A percentile compares a stretch with the other conserved stretches of the same genome.
Conservation (phyloP, 441 rosid species). For the Croton setiger region DNA sequence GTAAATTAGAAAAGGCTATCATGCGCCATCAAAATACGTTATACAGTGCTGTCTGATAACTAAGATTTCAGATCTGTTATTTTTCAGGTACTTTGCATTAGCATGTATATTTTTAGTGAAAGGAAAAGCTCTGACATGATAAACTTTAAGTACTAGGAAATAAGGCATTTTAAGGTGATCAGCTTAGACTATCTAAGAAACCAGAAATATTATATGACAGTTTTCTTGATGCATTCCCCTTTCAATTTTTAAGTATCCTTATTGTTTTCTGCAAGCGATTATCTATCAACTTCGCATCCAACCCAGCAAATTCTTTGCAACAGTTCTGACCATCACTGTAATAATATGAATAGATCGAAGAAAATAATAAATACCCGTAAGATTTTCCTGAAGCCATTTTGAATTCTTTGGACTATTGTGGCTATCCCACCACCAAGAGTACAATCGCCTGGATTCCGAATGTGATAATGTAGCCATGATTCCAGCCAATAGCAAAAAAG, state of each 20-base stretch:
- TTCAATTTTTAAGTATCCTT: too few species aligned
- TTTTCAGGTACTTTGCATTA: neutral
- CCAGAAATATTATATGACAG: neutral
- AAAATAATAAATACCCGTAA: slow-evolving; percentile 56
- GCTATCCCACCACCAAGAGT: slow-evolving; percentile 99
- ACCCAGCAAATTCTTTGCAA: neutral
- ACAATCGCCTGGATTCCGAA: slow-evolving; percentile 59
- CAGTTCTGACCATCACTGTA: neutral
- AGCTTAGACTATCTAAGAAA: neutral
- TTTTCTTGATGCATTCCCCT: too few species aligned
- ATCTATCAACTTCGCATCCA: neutral
- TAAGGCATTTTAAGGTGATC: neutral
- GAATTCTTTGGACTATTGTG: slow-evolving; percentile 92
- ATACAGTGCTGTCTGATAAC: neutral
- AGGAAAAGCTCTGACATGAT: neutral
- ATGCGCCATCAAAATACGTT: neutral
- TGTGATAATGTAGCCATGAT: slow-evolving; percentile 55
- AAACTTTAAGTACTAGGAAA: neutral
- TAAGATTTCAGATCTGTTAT: neutral
- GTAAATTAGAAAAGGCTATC: neutral
- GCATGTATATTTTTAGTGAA: neutral
- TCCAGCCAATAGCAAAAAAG: slow-evolving; percentile 34
- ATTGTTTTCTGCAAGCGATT: neutral
- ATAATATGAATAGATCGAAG: neutral
- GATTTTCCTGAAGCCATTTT: slow-evolving; percentile 96